Percentiles rank a stretch among this genome's conserved stretches.
Conservation (phyloP, 257 asterid species). For the Forsythia suspensa region DNA sequence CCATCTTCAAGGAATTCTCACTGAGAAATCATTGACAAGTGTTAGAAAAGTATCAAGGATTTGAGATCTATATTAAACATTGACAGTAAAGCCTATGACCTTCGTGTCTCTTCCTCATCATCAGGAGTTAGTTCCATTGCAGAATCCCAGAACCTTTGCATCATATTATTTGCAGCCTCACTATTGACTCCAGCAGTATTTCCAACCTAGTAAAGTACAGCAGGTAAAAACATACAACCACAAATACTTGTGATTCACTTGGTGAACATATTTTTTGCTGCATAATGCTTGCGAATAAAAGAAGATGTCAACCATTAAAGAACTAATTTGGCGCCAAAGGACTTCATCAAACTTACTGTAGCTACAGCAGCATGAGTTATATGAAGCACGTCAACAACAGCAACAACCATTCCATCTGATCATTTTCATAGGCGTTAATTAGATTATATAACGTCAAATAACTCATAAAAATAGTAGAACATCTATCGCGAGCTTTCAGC, state of each 20-base stretch:
- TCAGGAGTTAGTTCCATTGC: conserved; percentile 87
- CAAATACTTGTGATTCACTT: neutral
- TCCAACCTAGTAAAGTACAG: conserved; percentile 63
- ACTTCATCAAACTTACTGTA: conserved; percentile 57
- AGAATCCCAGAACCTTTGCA: conserved; percentile 97
- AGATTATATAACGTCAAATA: neutral
- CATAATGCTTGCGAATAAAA: neutral
- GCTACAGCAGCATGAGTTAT: conserved; percentile 94
- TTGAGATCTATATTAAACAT: neutral
- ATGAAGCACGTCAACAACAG: conserved; percentile 90
- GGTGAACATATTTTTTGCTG: neutral
- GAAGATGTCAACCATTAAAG: neutral
- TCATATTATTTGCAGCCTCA: conserved; percentile 78
- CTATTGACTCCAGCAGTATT: conserved; percentile 61
- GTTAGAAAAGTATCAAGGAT: conserved; percentile 18
- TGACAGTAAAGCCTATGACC: conserved; percentile 41
- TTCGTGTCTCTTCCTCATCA: conserved; percentile 77
- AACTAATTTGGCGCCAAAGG: neutral
- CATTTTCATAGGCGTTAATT: conserved; percentile 8
- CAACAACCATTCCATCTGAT: conserved; percentile 77
- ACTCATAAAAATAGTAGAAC: neutral
- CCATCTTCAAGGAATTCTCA: conserved; percentile 69
- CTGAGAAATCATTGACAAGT: conserved; percentile 42
- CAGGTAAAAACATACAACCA: conserved; percentile 11
- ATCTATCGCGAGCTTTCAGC: neutral